Base-by-base conservation (phyloP, 148 eudicot species). In the Silene latifolia region DNA sequence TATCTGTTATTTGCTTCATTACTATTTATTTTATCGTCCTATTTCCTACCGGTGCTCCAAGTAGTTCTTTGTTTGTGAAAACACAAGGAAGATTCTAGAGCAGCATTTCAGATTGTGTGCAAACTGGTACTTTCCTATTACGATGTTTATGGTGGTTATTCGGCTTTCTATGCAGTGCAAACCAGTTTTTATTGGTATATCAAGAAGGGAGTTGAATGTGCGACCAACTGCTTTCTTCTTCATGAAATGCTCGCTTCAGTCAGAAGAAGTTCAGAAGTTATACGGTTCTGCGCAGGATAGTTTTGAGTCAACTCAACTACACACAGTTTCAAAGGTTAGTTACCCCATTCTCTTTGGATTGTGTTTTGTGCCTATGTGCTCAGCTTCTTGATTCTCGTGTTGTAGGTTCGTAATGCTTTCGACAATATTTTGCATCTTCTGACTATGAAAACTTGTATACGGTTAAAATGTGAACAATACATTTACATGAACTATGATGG, bases 211-310 rank as follows among this genome's bases (percentile, higher is more conserved):
- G 76, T 67, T 89, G 82, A 96, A 96, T 78, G 93, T 92, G 63
- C 88, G 99, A 74, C 98, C 99, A 73, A 77, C 97, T 72, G 98
- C 97, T 58, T 92, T 96, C 86, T 96, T 96, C 89, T 96, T 84
- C 82, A 87, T 96, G 65, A 90, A 84, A 78, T 96, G 99, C 83
- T 76, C 78, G 68, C 88, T 96, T 62, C 83, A 65, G 29, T 96
- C 99, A 23, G 63, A 86, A 71, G 91, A 96, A 82, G 80, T 92
- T 81, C 94, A 92, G 75, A 82, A 86, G 74, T 81, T 87, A 35
- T 96, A 96, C 74, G 67, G 77, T 39, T 87, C 78, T 85, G 99
- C 99, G 32, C 88, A 89, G 77, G 99, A 96, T 84, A 89, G 97
- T 69, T 96, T 88, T 9, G 99, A 96, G 80, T 96, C 99, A 63